Percentiles rank a stretch among this genome's conserved stretches.
Conservation (phyloP, 495 filamentous ascomycete genomes). For the Hypoxylon lenormandii region DNA sequence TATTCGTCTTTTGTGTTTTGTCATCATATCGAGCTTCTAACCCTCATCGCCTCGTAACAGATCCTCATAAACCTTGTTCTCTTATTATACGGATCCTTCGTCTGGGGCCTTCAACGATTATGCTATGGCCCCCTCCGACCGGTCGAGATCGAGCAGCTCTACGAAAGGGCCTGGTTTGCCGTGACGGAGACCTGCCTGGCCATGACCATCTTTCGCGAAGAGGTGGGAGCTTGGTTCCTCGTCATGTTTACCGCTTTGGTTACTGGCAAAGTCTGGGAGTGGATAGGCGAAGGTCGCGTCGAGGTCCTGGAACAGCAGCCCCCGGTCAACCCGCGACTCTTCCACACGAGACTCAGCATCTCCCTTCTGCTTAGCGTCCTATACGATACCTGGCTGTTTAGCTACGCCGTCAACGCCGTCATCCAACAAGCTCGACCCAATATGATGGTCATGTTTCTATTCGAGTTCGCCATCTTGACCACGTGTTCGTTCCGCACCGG, state of each 20-base stretch:
- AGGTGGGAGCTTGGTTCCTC: conserved; percentile 91
- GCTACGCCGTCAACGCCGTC: conserved; percentile 82
- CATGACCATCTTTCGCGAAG: conserved; percentile 98
- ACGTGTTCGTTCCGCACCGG: conserved; percentile 83
- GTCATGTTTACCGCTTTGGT: conserved; percentile 95
- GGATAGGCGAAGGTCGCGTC: conserved; percentile 95
- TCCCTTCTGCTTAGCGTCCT: conserved; percentile 80
- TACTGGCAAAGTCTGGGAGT: conserved; percentile 95
- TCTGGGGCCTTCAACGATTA: conserved; percentile 87
- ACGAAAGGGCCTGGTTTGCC: conserved; percentile 97
- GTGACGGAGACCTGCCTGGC: conserved; percentile 95
- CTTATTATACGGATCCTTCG: conserved; percentile 76
- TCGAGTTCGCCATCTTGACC: conserved; percentile 90
- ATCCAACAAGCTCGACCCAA: conserved; percentile 86
- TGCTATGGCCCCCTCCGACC: conserved; percentile 91
- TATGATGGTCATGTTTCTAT: conserved; percentile 99
- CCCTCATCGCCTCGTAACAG: conserved; percentile 54
- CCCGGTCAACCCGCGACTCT: conserved; percentile 87
- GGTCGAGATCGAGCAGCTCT: conserved; percentile 94
- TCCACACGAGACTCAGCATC: conserved; percentile 82
- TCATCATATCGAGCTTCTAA: conserved; percentile 24
- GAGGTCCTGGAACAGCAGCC: conserved; percentile 96
- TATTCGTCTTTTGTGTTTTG: not conserved
- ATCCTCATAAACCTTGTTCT: conserved; percentile 90
- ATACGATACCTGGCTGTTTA: conserved; percentile 81